Evolutionary conservation across 371 early-diverging fungal genomes (phyloP).

Genomic region (Mucor mucedo): DNA sequence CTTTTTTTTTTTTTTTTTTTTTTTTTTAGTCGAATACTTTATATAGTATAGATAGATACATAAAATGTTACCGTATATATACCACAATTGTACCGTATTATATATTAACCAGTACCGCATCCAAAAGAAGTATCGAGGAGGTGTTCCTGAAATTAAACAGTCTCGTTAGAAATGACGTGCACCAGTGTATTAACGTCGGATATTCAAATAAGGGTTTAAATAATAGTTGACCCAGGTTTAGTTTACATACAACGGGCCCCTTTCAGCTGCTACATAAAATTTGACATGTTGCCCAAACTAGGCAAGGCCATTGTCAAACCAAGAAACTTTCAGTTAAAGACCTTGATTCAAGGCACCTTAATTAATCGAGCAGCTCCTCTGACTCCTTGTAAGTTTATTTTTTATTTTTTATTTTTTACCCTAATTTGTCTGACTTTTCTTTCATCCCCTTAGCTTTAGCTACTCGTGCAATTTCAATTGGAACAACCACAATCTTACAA

Average conservation of each 20-base stretch:
- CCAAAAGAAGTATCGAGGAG: too few relatives aligned
- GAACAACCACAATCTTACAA: not conserved
- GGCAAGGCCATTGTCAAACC: slow-evolving; percentile 10
- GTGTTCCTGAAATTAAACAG: too few relatives aligned
- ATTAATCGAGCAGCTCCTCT: slow-evolving; percentile 2
- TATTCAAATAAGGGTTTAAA: not conserved
- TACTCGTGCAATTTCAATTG: slow-evolving; percentile 1
- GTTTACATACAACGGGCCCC: not conserved
- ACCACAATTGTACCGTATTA: too few relatives aligned
- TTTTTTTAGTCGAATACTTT: too few relatives aligned
- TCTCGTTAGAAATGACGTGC: not conserved
- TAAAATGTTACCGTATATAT: too few relatives aligned
- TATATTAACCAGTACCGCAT: too few relatives aligned
- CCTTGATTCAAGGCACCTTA: slow-evolving; percentile 1
- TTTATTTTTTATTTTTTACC: not conserved
- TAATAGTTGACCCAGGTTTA: slow-evolving; percentile 1
- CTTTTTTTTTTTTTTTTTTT: too few relatives aligned
- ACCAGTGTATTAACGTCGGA: not conserved
- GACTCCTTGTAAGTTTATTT: slow-evolving; percentile 7
- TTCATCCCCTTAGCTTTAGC: not conserved
- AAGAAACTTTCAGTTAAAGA: not conserved
- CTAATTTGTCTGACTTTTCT: not conserved
- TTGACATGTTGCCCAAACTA: slow-evolving; percentile 17
- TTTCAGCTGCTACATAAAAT: not conserved
- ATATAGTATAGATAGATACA: too few relatives aligned